Conservation (phyloP, 371 early-diverging fungal species). For the Syncephalastrum monosporum region DNA sequence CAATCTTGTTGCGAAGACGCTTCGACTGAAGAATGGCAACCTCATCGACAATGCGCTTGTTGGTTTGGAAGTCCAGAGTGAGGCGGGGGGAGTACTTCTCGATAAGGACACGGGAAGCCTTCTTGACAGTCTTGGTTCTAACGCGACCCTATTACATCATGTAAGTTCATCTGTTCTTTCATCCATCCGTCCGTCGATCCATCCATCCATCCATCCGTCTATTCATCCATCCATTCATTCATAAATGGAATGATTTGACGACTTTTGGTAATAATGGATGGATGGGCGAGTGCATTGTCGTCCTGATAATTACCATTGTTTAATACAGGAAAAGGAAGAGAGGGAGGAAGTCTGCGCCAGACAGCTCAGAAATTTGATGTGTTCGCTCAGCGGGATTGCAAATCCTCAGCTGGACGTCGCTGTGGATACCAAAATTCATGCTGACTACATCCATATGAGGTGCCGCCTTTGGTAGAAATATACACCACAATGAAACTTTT, state of each 20-base stretch:
- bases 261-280: background rate
- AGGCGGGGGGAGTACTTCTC: constrained; percentile 99
- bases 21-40: constrained; percentile 98
- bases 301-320: constrained; percentile 9
- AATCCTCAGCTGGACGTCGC: too few relatives aligned
- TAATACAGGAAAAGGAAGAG: constrained; percentile 8
- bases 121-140: constrained; percentile 98
- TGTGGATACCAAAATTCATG: too few relatives aligned
- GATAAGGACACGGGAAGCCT: constrained; percentile 98
- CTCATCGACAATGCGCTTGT: constrained; percentile 97
- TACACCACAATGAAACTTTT: too few relatives aligned
- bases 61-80: constrained; percentile 99
- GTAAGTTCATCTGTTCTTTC: background rate
- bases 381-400: background rate
- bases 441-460: too few relatives aligned
- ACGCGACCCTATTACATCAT: constrained; percentile 29
- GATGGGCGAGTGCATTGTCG: background rate
- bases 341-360: background rate
- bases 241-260: background rate
- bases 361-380: too few relatives aligned
- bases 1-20: constrained; percentile 99
- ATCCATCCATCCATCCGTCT: constrained; percentile 13
- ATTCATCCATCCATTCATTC: constrained; percentile 11
- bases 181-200: constrained; percentile 13
- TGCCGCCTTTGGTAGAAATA: too few relatives aligned